phyloP scores from a whole-genome alignment of 2,329 filamentous ascomycete genomes.

The Claviceps maximensis region DNA sequence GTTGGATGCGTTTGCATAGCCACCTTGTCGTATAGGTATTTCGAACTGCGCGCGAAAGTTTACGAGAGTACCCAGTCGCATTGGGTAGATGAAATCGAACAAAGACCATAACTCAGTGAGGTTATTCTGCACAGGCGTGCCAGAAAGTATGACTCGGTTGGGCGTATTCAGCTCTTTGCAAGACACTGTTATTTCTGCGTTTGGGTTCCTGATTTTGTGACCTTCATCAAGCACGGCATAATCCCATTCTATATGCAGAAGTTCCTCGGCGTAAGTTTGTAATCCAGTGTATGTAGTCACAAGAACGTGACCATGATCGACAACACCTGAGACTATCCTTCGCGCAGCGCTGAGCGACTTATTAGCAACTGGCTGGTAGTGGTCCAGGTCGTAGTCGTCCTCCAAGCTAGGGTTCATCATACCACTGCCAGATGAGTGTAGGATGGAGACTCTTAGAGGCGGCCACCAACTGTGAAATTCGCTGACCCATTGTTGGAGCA shows the following conservation, averaged over 20 bases:
- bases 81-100: conserved; percentile 95
- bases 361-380: conserved; percentile 21
- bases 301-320: conserved; percentile 76
- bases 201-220: conserved; percentile 95
- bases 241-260: conserved; percentile 78
- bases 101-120: conserved; percentile 90
- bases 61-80: conserved; percentile 83
- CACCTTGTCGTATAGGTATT: conserved; percentile 82
- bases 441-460: conserved; percentile 86
- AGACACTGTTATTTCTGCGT: conserved; percentile 85
- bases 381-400: conserved; percentile 36
- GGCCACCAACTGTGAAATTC: conserved; percentile 99
- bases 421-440: conserved; percentile 90
- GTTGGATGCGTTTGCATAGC: conserved; percentile 90
- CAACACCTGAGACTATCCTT: conserved; percentile 70
- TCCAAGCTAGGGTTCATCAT: conserved; percentile 74
- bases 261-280: conserved; percentile 75
- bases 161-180: conserved; percentile 88
- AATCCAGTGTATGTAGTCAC: conserved; percentile 93
- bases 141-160: conserved; percentile 85
- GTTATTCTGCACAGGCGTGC: conserved; percentile 97
- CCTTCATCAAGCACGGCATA: conserved; percentile 94
- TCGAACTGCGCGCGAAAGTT: conserved; percentile 88
- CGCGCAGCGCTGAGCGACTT: conserved; percentile 47
- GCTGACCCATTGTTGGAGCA: conserved; percentile 95